phyloP scores from a whole-genome alignment of 2,329 filamentous ascomycete genomes.

The Colletotrichum graminicola region DNA sequence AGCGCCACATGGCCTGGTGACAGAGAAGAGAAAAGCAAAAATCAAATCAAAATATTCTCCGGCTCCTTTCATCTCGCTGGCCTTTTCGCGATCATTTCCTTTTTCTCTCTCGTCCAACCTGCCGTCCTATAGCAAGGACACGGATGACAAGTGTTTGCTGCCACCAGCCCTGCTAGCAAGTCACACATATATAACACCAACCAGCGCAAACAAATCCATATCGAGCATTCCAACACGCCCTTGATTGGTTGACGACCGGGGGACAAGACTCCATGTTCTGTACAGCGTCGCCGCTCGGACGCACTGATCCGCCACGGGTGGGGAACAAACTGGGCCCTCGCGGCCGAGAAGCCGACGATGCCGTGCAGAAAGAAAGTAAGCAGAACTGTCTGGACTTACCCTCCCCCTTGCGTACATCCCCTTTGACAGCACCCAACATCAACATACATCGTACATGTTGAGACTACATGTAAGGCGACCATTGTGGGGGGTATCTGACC shows the following conservation, averaged over 20 bases:
- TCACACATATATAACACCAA: not conserved
- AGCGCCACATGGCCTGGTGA: too few relatives aligned
- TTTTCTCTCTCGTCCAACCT: not conserved
- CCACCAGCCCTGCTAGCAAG: conserved; percentile 1
- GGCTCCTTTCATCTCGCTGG: not conserved
- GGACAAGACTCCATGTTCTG: not conserved
- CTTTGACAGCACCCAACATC: not conserved
- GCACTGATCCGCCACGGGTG: not conserved
- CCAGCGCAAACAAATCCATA: not conserved
- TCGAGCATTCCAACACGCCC: not conserved
- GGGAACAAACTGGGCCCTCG: not conserved
- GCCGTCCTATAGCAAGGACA: not conserved
- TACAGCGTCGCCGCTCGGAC: not conserved
- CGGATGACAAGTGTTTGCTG: conserved; percentile 11
- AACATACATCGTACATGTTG: too few relatives aligned
- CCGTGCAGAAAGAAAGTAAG: not conserved
- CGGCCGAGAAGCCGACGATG: not conserved
- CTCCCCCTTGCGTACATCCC: too few relatives aligned
- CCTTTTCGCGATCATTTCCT: not conserved
- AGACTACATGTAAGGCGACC: too few relatives aligned
- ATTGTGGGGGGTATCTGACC: too few relatives aligned
- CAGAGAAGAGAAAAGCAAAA: not conserved
- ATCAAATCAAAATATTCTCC: not conserved
- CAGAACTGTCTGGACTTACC: not conserved
- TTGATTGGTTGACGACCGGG: not conserved